Conservation (phyloP, 1,139 yeast species). For the Hyphopichia pseudoburtonii region DNA sequence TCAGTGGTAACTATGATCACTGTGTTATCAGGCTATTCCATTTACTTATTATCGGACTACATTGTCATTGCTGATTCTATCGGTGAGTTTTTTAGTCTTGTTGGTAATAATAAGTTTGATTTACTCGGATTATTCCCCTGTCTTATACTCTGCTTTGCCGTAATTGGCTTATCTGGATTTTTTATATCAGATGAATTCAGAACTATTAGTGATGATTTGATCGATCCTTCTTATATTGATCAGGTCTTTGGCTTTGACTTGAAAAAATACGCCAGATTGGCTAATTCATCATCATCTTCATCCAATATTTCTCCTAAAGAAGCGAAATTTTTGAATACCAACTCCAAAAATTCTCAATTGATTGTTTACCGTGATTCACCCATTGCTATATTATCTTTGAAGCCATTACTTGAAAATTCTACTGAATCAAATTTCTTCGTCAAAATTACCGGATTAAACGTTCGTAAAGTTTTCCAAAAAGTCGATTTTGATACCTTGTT, state of each 20-base stretch:
- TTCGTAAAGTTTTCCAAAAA: conserved; percentile 62
- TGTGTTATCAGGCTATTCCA: conserved; percentile 17
- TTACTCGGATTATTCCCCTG: conserved; percentile 28
- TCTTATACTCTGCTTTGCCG: conserved; percentile 22
- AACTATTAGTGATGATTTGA: conserved; percentile 43
- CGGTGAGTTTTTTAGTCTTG: conserved; percentile 31
- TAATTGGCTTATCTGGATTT: conserved; percentile 21
- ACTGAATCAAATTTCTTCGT: conserved; percentile 41
- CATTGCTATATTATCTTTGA: conserved; percentile 55
- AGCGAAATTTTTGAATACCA: conserved; percentile 26
- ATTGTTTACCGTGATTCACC: conserved; percentile 66
- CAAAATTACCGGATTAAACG: conserved; percentile 56
- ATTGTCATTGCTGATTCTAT: conserved; percentile 34
- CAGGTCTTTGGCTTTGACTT: conserved; percentile 57
- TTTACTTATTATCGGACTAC: conserved; percentile 35
- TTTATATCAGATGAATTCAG: conserved; percentile 46
- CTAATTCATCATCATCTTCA: no score
- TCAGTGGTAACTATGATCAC: conserved; percentile 29
- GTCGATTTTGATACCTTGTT: conserved; percentile 65
- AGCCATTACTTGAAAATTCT: conserved; percentile 35
- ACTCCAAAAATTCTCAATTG: conserved; percentile 48
- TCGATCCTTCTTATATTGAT: conserved; percentile 29
- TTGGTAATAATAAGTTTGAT: conserved; percentile 20
- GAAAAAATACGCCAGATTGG: conserved; percentile 40
- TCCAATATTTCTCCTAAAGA: conserved; percentile 22